phyloP scores from a whole-genome alignment of 2,329 filamentous ascomycete species.

The Calycina marina region DNA sequence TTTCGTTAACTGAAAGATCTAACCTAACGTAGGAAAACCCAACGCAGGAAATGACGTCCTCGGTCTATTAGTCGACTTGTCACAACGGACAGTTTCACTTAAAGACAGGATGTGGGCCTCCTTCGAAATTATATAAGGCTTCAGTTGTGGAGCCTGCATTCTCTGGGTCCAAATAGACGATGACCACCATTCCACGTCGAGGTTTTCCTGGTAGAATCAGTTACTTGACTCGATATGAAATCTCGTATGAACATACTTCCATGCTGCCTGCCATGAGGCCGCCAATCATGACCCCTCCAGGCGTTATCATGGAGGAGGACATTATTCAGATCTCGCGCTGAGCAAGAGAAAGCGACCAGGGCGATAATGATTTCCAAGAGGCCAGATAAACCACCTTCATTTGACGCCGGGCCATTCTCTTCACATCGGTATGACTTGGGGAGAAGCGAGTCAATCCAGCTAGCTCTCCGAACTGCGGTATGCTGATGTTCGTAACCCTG shows the following conservation, averaged over 20 bases:
- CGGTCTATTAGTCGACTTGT: too few relatives aligned
- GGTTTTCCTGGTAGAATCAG: constrained; percentile 5
- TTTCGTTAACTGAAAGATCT: too few relatives aligned
- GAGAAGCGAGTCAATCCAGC: constrained; percentile 10
- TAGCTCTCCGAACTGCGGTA: constrained; percentile 5
- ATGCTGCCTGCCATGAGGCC: constrained; percentile 4
- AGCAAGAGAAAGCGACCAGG: constrained; percentile 16
- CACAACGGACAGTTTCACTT: too few relatives aligned
- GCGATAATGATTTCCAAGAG: constrained; percentile 12
- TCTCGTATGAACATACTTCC: constrained; percentile 10
- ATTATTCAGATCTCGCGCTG: constrained; percentile 1
- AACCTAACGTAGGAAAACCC: too few relatives aligned
- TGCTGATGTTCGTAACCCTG: constrained; percentile 3
- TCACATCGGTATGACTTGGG: constrained; percentile 5
- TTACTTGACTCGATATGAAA: background rate
- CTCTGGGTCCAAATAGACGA: constrained; percentile 16
- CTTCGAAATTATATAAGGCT: constrained; percentile 9
- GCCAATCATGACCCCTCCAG: constrained; percentile 10
- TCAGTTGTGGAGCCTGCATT: constrained; percentile 13
- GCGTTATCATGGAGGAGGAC: constrained; percentile 7
- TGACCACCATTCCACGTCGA: constrained; percentile 13
- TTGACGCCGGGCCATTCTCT: background rate
- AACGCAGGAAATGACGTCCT: too few relatives aligned
- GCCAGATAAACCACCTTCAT: constrained; percentile 9
- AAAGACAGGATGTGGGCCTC: constrained; percentile 1